A percentile compares a stretch with the other conserved stretches of the same genome.
Evolutionary conservation across 2,329 filamentous ascomycete genomes (phyloP).

Genomic region (Nannizziopsis barbatae): DNA sequence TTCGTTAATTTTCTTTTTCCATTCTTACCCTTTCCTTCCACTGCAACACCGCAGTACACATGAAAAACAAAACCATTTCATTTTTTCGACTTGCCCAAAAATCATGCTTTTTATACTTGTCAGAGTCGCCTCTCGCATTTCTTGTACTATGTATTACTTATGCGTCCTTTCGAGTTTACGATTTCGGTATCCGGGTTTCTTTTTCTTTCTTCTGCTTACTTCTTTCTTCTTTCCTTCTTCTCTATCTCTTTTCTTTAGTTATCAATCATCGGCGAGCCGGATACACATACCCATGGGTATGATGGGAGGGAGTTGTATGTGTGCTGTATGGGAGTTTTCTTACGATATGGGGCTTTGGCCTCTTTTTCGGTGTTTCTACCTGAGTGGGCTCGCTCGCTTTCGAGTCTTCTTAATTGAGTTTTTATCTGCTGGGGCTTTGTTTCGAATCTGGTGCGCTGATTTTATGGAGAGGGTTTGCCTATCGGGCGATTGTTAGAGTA

Average conservation of each 20-base stretch:
- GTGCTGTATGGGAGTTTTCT: not conserved
- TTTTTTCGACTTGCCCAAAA: not conserved
- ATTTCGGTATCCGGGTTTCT: not conserved
- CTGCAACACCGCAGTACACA: not conserved
- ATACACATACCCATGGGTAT: no score
- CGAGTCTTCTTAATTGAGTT: no score
- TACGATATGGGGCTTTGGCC: not conserved
- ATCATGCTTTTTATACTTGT: conserved; percentile 1
- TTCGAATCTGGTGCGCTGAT: no score
- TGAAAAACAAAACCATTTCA: not conserved
- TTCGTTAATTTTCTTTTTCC: conserved; percentile 13
- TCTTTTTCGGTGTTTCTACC: not conserved
- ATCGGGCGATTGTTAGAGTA: no score
- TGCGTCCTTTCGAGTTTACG: not conserved
- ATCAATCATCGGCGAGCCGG: no score
- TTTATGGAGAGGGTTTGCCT: no score
- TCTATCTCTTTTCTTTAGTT: no score
- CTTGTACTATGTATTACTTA: conserved; percentile 9
- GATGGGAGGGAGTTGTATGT: no score
- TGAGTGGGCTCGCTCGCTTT: not conserved
- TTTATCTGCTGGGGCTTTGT: no score
- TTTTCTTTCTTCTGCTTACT: not conserved
- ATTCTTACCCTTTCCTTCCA: not conserved
- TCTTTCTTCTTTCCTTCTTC: no score
- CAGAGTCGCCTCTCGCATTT: conserved; percentile 4